phyloP scores from a whole-genome alignment of 1,139 yeast genomes.

The Debaryomyces subglobosus region DNA sequence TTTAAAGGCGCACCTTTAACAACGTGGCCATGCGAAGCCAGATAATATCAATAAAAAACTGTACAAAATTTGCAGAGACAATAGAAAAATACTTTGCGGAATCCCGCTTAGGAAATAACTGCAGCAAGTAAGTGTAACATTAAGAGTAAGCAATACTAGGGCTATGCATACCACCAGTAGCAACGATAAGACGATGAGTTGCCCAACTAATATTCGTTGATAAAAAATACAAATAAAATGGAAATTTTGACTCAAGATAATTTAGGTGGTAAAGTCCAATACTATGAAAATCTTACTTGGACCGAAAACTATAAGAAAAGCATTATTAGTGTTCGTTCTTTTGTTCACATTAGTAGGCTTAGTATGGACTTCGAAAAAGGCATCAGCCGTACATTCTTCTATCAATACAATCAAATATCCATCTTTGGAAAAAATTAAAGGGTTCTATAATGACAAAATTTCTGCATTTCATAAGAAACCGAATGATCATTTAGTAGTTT shows the following conservation, averaged over 20 bases:
- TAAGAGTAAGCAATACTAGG: not conserved
- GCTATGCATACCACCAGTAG: not conserved
- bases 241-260: not conserved
- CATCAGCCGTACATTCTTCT: not conserved
- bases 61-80: not conserved
- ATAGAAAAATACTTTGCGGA: not conserved
- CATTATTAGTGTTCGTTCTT: not conserved
- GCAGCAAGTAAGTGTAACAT: not conserved
- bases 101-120: not conserved
- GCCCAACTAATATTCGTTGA: not conserved
- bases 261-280: not conserved
- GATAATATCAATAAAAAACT: no score
- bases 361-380: not conserved
- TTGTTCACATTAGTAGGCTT: not conserved
- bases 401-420: not conserved
- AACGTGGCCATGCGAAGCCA: not conserved
- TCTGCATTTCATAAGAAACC: not conserved
- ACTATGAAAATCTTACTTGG: not conserved
- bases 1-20: not conserved
- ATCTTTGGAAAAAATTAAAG: not conserved
- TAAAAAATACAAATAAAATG: not conserved
- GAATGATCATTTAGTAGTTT: not conserved
- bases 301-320: not conserved
- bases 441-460: conserved; percentile 3
- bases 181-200: not conserved